Percentiles rank a stretch among this genome's conserved stretches.
These are phyloP conservation scores for Mariannaea elegans DNA, from an alignment of 2,329 filamentous ascomycete species.

Conservation along the genomic window DNA sequence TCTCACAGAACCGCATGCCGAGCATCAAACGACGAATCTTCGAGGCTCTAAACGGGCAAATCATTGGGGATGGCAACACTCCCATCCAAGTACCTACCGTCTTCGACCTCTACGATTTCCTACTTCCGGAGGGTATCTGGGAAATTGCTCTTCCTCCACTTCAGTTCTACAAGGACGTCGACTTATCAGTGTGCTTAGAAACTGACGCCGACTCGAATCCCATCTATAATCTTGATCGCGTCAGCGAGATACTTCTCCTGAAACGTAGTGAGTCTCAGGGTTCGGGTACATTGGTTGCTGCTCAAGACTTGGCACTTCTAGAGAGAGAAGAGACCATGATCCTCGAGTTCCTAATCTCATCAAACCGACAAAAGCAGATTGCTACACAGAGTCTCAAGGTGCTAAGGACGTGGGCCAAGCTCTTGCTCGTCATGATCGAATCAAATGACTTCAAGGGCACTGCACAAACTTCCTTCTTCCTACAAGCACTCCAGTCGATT, in stretches of 20 bases:
- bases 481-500: conserved; percentile 87
- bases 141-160: conserved; percentile 61
- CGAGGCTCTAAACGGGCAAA: conserved; percentile 80
- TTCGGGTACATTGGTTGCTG: conserved; percentile 57
- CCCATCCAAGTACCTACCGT: conserved; percentile 76
- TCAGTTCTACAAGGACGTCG: conserved; percentile 70
- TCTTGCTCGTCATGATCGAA: conserved; percentile 84
- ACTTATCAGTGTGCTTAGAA: conserved; percentile 72
- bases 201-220: conserved; percentile 64
- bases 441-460: conserved; percentile 80
- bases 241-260: conserved; percentile 77
- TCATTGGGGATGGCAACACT: conserved; percentile 72
- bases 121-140: conserved; percentile 64
- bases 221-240: conserved; percentile 75
- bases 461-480: conserved; percentile 77
- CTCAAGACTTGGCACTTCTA: conserved; percentile 59
- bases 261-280: conserved; percentile 70
- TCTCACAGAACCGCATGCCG: conserved; percentile 75
- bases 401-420: conserved; percentile 83
- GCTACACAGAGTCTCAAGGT: conserved; percentile 68
- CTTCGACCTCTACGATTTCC: conserved; percentile 94
- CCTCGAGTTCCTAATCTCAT: conserved; percentile 67
- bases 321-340: conserved; percentile 69
- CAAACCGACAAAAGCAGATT: conserved; percentile 71
- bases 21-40: conserved; percentile 74